Percentiles rank a stretch among this genome's conserved stretches.
Conservation (phyloP, 108 stramenopile species). For the Hondaea fermentalgiana region DNA sequence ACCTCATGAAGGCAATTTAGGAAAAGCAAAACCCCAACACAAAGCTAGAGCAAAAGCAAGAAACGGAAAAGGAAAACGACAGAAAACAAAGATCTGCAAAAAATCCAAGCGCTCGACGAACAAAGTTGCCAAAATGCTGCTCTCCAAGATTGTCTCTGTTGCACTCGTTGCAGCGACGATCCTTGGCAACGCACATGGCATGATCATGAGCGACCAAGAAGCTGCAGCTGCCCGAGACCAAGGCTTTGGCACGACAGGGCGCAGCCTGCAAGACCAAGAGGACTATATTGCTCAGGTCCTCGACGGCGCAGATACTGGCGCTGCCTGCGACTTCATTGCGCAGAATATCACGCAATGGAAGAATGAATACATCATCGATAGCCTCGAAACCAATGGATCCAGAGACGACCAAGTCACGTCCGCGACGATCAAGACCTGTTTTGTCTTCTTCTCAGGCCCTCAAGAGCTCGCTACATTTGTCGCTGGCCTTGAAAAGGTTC, state of each 20-base stretch:
- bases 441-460: neutral
- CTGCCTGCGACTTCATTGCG: neutral
- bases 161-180: neutral
- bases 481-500: neutral
- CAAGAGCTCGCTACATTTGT: neutral
- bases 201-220: neutral
- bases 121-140: too few species aligned
- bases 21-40: too few species aligned
- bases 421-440: neutral
- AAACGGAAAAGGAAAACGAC: too few species aligned
- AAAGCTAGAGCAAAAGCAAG: too few species aligned
- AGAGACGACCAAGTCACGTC: neutral
- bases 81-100: too few species aligned
- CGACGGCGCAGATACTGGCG: neutral
- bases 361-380: neutral
- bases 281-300: neutral
- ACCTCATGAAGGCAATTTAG: too few species aligned
- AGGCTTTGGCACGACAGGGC: neutral
- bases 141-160: too few species aligned
- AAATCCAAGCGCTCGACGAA: too few species aligned
- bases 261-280: neutral
- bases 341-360: neutral
- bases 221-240: neutral
- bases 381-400: neutral
- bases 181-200: neutral